Conservation (phyloP, 2,329 filamentous ascomycete species). For the Neofusicoccum cordaticola region DNA sequence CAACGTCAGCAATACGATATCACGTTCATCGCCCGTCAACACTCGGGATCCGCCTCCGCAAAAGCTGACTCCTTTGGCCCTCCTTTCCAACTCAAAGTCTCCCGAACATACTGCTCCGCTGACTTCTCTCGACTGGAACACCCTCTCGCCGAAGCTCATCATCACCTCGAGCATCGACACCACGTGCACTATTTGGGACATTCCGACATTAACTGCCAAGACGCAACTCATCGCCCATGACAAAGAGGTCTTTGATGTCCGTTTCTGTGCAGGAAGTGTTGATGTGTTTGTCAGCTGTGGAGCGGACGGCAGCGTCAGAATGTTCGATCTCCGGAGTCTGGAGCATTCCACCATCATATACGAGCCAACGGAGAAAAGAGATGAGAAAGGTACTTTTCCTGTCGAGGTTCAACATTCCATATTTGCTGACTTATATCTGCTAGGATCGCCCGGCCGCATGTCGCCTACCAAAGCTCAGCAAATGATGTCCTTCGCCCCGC, state of each 20-base stretch:
- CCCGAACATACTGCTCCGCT: conserved; percentile 96
- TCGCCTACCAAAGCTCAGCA: conserved; percentile 75
- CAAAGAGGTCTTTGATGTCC: conserved; percentile 97
- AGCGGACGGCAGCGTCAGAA: conserved; percentile 93
- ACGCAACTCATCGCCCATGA: conserved; percentile 98
- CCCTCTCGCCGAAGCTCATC: conserved; percentile 85
- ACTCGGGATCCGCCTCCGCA: conserved; percentile 60
- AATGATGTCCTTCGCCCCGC: conserved; percentile 63
- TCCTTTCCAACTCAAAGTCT: conserved; percentile 96
- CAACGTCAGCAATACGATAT: conserved; percentile 69
- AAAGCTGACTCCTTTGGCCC: conserved; percentile 87
- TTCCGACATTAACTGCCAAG: conserved; percentile 94
- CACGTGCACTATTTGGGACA: conserved; percentile 99
- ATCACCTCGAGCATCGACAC: conserved; percentile 99
- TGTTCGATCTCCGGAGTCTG: conserved; percentile 95
- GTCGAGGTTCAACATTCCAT: conserved; percentile 15
- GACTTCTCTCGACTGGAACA: conserved; percentile 97
- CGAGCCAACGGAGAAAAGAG: conserved; percentile 81
- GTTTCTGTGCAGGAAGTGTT: conserved; percentile 97
- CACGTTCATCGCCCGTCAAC: conserved; percentile 60
- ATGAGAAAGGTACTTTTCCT: conserved; percentile 42
- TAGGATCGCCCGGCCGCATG: conserved; percentile 52
- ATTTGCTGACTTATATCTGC: neutral
- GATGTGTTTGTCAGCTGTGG: conserved; percentile 98
- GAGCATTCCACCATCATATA: conserved; percentile 99